Evolutionary conservation across 1,284 basidiomycete genomes (phyloP).

Genomic region (Tetrapyrgos nigripes): DNA sequence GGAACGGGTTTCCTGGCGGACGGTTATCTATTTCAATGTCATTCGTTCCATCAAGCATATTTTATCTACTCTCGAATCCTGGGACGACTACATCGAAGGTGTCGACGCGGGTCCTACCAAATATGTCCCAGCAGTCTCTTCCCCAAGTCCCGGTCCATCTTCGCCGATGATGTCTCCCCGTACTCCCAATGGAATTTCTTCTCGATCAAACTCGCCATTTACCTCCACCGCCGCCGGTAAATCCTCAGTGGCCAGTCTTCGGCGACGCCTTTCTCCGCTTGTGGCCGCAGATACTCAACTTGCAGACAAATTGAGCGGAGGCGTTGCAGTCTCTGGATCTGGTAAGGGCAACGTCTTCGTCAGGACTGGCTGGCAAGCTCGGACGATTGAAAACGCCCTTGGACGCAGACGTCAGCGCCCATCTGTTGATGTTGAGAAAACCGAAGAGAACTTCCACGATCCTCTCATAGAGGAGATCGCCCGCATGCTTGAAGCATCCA

Average conservation of each 20-base stretch:
- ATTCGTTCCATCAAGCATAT: conserved; percentile 80
- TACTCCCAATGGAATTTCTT: conserved; percentile 8
- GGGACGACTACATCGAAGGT: conserved; percentile 64
- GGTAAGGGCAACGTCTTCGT: conserved; percentile 77
- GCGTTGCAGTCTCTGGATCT: conserved; percentile 71
- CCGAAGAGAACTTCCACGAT: conserved; percentile 49
- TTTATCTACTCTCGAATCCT: conserved; percentile 69
- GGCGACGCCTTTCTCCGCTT: conserved; percentile 64
- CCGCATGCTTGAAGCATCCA: conserved; percentile 58
- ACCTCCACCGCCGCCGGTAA: conserved; percentile 8
- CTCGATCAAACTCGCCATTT: conserved; percentile 12
- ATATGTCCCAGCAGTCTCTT: conserved; percentile 1
- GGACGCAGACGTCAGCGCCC: conserved; percentile 41
- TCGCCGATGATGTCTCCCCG: not conserved
- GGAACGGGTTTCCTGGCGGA: conserved; percentile 81
- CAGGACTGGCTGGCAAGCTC: conserved; percentile 79
- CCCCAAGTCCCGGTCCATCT: conserved; percentile 7
- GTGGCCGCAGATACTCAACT: conserved; percentile 66
- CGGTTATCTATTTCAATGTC: conserved; percentile 85
- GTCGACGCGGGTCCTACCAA: conserved; percentile 26
- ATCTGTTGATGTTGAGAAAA: conserved; percentile 34
- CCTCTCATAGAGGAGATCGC: conserved; percentile 65
- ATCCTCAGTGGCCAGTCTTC: conserved; percentile 53
- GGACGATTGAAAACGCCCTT: conserved; percentile 59
- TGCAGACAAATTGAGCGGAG: conserved; percentile 74